A percentile compares a stretch with the other conserved stretches of the same genome.
Evolutionary conservation across 371 early-diverging fungal species (phyloP).

Genomic region (Haplosporangium sp.): DNA sequence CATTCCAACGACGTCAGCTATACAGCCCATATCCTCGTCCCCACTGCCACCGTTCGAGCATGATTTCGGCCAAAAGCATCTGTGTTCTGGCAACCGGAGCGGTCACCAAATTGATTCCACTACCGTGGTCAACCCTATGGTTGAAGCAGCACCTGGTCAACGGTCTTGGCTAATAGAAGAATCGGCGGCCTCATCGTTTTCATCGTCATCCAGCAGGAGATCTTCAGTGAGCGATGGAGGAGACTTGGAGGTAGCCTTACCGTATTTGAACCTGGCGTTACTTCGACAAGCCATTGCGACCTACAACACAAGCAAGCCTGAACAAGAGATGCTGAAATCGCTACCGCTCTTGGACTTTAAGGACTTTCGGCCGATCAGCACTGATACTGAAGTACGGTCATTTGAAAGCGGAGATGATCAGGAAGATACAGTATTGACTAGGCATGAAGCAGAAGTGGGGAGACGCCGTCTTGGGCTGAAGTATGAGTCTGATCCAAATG

Average conservation of each 20-base stretch:
- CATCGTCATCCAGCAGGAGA: conserved; percentile 29
- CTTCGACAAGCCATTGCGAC: conserved; percentile 48
- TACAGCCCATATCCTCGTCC: conserved; percentile 3
- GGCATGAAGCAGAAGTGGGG: no score
- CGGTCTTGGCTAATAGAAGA: no score
- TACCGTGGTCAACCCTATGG: no score
- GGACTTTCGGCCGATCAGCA: conserved; percentile 13
- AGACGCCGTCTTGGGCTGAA: no score
- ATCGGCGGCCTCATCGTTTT: no score
- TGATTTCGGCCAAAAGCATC: conserved; percentile 1
- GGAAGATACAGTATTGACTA: not conserved
- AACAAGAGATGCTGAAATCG: not conserved
- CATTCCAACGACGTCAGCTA: not conserved
- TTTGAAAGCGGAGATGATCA: conserved; percentile 9
- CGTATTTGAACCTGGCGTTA: conserved; percentile 29
- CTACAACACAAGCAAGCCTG: conserved; percentile 31
- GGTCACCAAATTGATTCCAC: no score
- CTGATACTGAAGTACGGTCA: not conserved
- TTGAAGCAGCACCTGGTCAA: no score
- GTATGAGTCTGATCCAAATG: no score
- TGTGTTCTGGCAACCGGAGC: no score
- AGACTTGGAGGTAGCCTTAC: conserved; percentile 7
- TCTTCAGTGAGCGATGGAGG: conserved; percentile 13
- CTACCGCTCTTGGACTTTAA: conserved; percentile 3
- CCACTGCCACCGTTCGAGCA: conserved; percentile 13